Conservation (phyloP, 345 rosid species). For the Hibiscus trionum region DNA sequence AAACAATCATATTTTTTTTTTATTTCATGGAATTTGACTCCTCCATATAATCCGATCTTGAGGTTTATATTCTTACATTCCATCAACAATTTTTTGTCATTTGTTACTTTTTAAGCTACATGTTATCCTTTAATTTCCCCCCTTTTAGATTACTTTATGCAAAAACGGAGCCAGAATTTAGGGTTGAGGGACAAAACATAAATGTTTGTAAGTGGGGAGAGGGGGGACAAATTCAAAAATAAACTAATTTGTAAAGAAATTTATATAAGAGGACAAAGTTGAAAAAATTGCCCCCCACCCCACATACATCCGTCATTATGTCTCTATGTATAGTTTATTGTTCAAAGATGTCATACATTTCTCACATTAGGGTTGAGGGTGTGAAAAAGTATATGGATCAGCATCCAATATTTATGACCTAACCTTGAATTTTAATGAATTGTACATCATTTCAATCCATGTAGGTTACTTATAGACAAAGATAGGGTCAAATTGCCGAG, state of each 20-base stretch:
- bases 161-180: too few species aligned
- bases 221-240: too few species aligned
- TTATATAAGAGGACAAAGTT: too few species aligned
- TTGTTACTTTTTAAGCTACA: neutral
- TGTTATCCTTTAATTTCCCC: neutral
- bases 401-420: neutral
- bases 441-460: neutral
- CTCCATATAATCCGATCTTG: neutral
- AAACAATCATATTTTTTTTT: neutral
- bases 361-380: neutral
- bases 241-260: too few species aligned
- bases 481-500: too few species aligned
- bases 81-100: neutral
- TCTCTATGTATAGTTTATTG: neutral
- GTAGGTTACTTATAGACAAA: too few species aligned
- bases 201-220: too few species aligned
- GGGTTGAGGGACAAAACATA: too few species aligned
- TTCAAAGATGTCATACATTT: neutral
- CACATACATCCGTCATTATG: too few species aligned
- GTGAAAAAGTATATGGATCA: neutral
- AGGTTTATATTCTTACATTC: conserved; percentile 1
- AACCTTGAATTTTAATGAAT: neutral
- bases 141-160: neutral
- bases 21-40: conserved; percentile 8
- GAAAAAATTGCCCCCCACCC: too few species aligned